These are phyloP conservation scores for Dinochytrium kinnereticum DNA, from an alignment of 371 early-diverging fungal species.

Conservation along the genomic window DNA sequence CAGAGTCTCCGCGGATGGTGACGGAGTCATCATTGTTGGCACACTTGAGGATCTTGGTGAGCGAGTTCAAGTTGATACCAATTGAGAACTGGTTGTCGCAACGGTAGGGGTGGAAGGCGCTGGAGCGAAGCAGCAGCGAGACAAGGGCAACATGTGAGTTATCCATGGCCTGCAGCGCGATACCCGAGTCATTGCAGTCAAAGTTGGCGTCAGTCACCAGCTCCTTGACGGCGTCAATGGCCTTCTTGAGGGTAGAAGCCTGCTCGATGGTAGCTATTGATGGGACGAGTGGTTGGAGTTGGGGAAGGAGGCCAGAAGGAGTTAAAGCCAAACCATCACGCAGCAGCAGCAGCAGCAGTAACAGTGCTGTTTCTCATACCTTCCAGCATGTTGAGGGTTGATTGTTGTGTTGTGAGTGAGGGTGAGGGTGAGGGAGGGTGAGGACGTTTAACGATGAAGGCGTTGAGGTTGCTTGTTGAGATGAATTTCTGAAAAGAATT, in stretches of 20 bases:
- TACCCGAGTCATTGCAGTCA: slow-evolving; percentile 95
- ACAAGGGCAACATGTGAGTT: slow-evolving; percentile 97
- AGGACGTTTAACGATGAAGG: too few species aligned
- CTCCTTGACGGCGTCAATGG: slow-evolving; percentile 97
- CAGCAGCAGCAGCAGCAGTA: background rate
- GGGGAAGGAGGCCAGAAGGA: too few species aligned
- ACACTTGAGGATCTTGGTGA: slow-evolving; percentile 95
- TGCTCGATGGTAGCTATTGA: slow-evolving; percentile 44
- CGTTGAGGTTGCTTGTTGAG: too few species aligned
- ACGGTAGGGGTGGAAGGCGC: slow-evolving; percentile 95
- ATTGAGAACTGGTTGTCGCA: slow-evolving; percentile 86
- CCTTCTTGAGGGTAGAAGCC: slow-evolving; percentile 78
- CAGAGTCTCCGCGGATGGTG: slow-evolving; percentile 89
- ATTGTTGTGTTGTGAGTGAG: background rate
- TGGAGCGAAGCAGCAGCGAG: slow-evolving; percentile 82
- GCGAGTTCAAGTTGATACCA: slow-evolving; percentile 85
- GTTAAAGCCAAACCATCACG: too few species aligned
- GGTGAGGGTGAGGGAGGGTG: background rate
- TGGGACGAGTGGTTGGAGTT: too few species aligned
- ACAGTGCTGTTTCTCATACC: background rate
- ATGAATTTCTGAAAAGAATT: background rate
- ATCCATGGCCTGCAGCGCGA: slow-evolving; percentile 99
- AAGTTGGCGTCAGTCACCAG: slow-evolving; percentile 97
- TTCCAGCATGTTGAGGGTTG: too few species aligned
- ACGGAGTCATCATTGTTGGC: slow-evolving; percentile 91